phyloP scores from a whole-genome alignment of 2,329 filamentous ascomycete species.

The Dothidotthia symphoricarpi region DNA sequence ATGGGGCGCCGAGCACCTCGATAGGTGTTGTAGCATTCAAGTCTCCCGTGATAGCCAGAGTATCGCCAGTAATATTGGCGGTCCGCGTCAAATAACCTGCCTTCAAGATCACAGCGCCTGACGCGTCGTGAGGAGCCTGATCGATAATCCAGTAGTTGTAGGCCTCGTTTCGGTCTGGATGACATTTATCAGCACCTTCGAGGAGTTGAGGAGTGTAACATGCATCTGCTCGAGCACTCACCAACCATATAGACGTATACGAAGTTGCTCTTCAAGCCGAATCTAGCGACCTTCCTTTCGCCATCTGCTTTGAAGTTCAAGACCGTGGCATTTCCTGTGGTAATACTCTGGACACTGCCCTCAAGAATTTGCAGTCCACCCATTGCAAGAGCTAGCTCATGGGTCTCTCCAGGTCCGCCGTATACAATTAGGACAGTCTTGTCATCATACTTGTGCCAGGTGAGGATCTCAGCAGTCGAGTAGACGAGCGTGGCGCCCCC shows the following conservation, averaged over 20 bases:
- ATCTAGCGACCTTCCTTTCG: slow-evolving; percentile 53
- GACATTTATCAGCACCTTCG: slow-evolving; percentile 2
- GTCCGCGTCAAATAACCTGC: slow-evolving; percentile 65
- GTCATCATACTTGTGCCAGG: slow-evolving; percentile 63
- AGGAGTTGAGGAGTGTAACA: slow-evolving; percentile 8
- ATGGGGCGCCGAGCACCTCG: slow-evolving; percentile 64
- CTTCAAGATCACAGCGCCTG: slow-evolving; percentile 56
- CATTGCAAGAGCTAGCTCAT: slow-evolving; percentile 58
- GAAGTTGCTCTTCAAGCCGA: slow-evolving; percentile 42
- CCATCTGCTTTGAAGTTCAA: slow-evolving; percentile 58
- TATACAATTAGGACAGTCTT: slow-evolving; percentile 64
- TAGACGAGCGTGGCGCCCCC: slow-evolving; percentile 62
- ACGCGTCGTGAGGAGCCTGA: slow-evolving; percentile 30
- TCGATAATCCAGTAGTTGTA: slow-evolving; percentile 70
- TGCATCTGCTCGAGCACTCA: slow-evolving; percentile 28
- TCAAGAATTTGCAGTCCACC: slow-evolving; percentile 41
- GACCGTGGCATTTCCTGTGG: slow-evolving; percentile 47
- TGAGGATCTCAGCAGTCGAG: slow-evolving; percentile 67
- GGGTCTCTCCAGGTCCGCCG: slow-evolving; percentile 59
- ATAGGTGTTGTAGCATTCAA: slow-evolving; percentile 67
- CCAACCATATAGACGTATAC: slow-evolving; percentile 59
- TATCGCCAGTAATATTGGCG: slow-evolving; percentile 55
- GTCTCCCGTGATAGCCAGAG: slow-evolving; percentile 66
- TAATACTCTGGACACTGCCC: slow-evolving; percentile 43
- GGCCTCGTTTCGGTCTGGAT: slow-evolving; percentile 60